Evolutionary conservation across 768 basidiomycete species (phyloP).

Genomic region (Mycena capillaripes): DNA sequence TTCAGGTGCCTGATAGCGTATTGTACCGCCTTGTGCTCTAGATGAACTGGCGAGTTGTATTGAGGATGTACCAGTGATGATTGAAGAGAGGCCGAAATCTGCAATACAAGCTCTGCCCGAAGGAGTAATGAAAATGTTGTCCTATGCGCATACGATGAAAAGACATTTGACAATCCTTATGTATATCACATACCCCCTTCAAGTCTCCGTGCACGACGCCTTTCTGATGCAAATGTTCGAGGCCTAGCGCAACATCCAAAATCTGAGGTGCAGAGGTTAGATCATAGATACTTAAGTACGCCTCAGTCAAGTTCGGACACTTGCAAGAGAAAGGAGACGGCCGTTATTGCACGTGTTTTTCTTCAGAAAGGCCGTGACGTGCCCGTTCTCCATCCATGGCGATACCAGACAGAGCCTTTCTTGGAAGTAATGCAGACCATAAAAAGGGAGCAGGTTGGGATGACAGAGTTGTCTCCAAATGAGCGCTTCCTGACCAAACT

Average conservation of each 20-base stretch:
- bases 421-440: constrained; percentile 18
- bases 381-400: constrained; percentile 30
- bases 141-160: too few relatives aligned
- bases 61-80: too few relatives aligned
- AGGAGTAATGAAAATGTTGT: too few relatives aligned
- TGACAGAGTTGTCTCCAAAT: background rate
- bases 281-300: background rate
- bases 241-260: background rate
- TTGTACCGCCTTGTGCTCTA: too few relatives aligned
- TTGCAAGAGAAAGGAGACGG: background rate
- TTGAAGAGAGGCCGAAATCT: too few relatives aligned
- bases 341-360: background rate
- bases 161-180: too few relatives aligned
- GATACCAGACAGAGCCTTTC: constrained; percentile 27
- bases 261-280: background rate
- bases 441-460: constrained; percentile 36
- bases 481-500: background rate
- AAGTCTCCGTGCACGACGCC: background rate
- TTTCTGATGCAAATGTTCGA: background rate
- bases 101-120: too few relatives aligned
- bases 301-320: background rate
- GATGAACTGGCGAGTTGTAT: too few relatives aligned
- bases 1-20: too few relatives aligned
- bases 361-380: constrained; percentile 16
- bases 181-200: background rate